Evolutionary conservation across 768 basidiomycete species (phyloP).

Genomic region (Pholiota conissans): DNA sequence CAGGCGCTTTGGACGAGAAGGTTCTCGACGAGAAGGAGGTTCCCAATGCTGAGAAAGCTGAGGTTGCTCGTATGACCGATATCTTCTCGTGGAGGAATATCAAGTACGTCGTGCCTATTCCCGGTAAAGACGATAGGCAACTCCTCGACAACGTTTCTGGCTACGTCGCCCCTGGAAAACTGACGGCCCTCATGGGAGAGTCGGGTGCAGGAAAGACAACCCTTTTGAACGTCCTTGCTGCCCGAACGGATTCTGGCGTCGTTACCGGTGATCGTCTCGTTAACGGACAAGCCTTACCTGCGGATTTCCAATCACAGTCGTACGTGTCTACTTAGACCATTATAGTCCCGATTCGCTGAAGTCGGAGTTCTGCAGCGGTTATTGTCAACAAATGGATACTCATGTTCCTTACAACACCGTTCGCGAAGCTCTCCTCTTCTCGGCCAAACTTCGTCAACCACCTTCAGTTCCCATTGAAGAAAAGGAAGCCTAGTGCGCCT

Average conservation of each 20-base stretch:
- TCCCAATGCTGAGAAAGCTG: neutral
- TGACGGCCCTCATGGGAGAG: slow-evolving; percentile 78
- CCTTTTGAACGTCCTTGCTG: slow-evolving; percentile 56
- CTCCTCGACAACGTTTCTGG: slow-evolving; percentile 76
- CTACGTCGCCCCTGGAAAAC: slow-evolving; percentile 78
- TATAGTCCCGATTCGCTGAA: neutral
- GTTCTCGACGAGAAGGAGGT: slow-evolving; percentile 16
- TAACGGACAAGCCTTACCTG: slow-evolving; percentile 51
- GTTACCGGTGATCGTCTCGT: slow-evolving; percentile 55
- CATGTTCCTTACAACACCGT: slow-evolving; percentile 80
- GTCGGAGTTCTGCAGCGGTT: slow-evolving; percentile 44
- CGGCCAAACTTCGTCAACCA: slow-evolving; percentile 80
- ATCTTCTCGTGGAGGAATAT: slow-evolving; percentile 83
- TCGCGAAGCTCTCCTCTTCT: slow-evolving; percentile 80
- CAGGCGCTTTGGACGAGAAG: slow-evolving; percentile 23
- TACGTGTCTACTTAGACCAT: slow-evolving; percentile 11
- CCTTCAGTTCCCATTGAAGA: slow-evolving; percentile 61
- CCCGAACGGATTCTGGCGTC: slow-evolving; percentile 47
- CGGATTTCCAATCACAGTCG: slow-evolving; percentile 67
- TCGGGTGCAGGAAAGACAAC: slow-evolving; percentile 58
- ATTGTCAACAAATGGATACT: slow-evolving; percentile 84
- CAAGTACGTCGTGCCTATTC: slow-evolving; percentile 65
- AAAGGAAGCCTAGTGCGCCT: slow-evolving; percentile 78
- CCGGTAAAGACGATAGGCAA: slow-evolving; percentile 40
- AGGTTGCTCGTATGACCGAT: slow-evolving; percentile 38